phyloP scores from a whole-genome alignment of 805 yeast species.

The Saturnispora sanitii region DNA sequence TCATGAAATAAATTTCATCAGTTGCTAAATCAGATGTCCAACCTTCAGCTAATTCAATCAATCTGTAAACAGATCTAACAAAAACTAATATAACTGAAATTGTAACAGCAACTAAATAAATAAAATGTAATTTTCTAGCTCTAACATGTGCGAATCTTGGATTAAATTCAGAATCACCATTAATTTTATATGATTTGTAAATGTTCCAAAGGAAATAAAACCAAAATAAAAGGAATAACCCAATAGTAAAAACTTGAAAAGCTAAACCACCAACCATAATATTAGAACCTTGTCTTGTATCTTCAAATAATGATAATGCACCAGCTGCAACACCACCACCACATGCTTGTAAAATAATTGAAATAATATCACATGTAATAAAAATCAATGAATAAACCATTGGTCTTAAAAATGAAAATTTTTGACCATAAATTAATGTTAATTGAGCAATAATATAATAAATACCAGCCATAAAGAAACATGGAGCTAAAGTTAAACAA shows the following conservation, averaged over 20 bases:
- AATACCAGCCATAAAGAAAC: constrained; percentile 76
- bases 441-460: constrained; percentile 64
- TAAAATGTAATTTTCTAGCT: constrained; percentile 27
- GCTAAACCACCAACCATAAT: constrained; percentile 73
- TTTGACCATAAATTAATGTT: constrained; percentile 49
- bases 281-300: constrained; percentile 41
- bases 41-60: constrained; percentile 59
- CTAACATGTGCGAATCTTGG: constrained; percentile 30
- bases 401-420: constrained; percentile 44
- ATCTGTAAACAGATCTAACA: constrained; percentile 59
- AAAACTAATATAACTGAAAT: constrained; percentile 44
- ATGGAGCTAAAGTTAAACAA: constrained; percentile 69
- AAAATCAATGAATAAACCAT: constrained; percentile 55
- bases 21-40: constrained; percentile 56
- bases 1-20: constrained; percentile 45
- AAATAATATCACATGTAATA: constrained; percentile 52
- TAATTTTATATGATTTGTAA: constrained; percentile 18
- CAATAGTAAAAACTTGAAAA: constrained; percentile 65
- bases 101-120: constrained; percentile 36
- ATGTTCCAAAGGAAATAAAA: constrained; percentile 36
- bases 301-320: constrained; percentile 26
- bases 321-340: constrained; percentile 70
- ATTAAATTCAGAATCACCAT: constrained; percentile 29
- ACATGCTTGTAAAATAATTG: constrained; percentile 57
- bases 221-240: constrained; percentile 44